Conservation (phyloP, 2,329 filamentous ascomycete species). For the Talaromyces islandicus region DNA sequence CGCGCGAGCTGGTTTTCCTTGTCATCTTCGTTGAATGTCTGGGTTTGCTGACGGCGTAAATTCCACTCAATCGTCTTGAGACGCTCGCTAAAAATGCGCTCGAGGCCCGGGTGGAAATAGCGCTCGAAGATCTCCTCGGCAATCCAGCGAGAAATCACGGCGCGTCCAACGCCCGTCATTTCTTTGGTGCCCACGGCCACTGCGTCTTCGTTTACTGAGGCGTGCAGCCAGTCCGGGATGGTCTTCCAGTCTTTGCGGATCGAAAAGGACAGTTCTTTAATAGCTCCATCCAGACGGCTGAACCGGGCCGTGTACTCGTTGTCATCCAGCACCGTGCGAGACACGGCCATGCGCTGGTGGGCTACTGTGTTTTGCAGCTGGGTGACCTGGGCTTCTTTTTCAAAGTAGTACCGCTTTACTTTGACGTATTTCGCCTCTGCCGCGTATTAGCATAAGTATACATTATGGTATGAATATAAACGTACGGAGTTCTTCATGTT, state of each 20-base stretch:
- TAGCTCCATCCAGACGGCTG: conserved; percentile 83
- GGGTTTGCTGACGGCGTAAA: conserved; percentile 71
- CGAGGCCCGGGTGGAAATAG: conserved; percentile 86
- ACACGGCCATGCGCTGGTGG: conserved; percentile 90
- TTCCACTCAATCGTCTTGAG: conserved; percentile 84
- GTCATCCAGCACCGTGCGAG: conserved; percentile 88
- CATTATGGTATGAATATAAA: no score
- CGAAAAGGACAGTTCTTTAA: conserved; percentile 91
- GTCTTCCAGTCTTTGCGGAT: conserved; percentile 90
- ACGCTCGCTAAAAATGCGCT: conserved; percentile 66
- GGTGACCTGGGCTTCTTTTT: conserved; percentile 83
- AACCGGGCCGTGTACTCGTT: conserved; percentile 89
- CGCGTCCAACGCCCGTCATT: conserved; percentile 92
- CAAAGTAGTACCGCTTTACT: conserved; percentile 96
- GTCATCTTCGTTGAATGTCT: conserved; percentile 73
- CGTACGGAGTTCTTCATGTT: conserved; percentile 43
- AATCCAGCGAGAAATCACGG: conserved; percentile 83
- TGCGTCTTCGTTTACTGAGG: conserved; percentile 77
- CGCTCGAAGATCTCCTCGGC: conserved; percentile 86
- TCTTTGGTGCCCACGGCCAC: conserved; percentile 86
- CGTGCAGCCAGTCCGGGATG: conserved; percentile 73
- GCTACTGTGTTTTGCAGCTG: conserved; percentile 95
- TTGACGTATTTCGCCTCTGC: conserved; percentile 94
- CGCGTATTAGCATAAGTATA: conserved; percentile 4
- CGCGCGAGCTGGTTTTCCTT: conserved; percentile 81